Base-by-base conservation (phyloP, 2,329 filamentous ascomycete species). In the Furcasterigmium sp. region DNA sequence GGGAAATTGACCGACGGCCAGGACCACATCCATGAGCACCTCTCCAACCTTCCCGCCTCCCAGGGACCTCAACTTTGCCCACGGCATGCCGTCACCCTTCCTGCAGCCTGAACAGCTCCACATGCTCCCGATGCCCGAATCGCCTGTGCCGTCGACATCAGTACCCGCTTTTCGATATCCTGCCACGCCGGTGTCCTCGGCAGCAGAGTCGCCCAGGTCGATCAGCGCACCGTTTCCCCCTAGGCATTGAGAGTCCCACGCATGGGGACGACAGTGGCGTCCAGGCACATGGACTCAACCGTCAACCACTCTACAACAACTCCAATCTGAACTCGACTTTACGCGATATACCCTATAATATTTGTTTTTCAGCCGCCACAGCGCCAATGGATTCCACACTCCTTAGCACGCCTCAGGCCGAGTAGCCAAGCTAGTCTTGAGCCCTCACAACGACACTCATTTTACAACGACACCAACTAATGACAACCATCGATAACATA, bases 1-100 rank as follows among this genome's bases (percentile, higher is more conserved):
- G 60, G 74, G 65, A 15, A 32, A 75, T 78, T 80, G 70, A 79
- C 75, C 69, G 58, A 60, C 69, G 64, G 67, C 62, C 72, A 78
- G 74, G 73, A 74, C 66, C 57, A 68, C 65, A 49, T 69, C 68
- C 48, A 64, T 68, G 49, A 61, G 62, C 44, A 69, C 68, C 51
- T 65, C 68, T 46, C 54, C 65, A 32, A 57, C 57, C 42, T 21
- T 18, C 19, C 18, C 50, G 57, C 46, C 56, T 62, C 39, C 63
- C 67, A 39, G 52, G 64, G 41, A 59, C 67, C 18, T 15, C 32
- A 35, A 32, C 56, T 64, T 41, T 56, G 62, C 43, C 56, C 61
- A 18, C 19, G 26, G 28, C 45, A 61, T 63, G 40, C 65, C 68
- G 14, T 73, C 73, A 37, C 70, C 68, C 39, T 73, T 69, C 52